Conservation (phyloP, 2,329 filamentous ascomycete species). For the Phoma sp. region DNA sequence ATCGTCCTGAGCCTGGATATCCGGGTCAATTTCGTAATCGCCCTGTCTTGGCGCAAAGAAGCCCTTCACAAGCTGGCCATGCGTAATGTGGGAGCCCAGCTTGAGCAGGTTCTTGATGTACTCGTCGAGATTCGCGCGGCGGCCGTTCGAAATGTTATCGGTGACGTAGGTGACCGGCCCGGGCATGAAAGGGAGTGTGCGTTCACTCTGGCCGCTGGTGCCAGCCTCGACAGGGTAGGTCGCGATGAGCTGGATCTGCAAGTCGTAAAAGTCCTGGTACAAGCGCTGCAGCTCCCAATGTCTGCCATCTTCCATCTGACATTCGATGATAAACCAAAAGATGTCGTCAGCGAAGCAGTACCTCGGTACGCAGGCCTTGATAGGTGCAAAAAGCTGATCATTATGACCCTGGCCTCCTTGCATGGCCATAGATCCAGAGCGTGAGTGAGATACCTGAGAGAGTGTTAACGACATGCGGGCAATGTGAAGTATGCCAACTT, state of each 20-base stretch:
- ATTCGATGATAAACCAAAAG: conserved; percentile 98
- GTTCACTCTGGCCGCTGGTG: conserved; percentile 75
- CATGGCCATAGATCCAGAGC: conserved; percentile 47
- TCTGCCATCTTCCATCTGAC: conserved; percentile 85
- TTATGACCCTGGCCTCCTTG: conserved; percentile 48
- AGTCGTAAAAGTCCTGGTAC: conserved; percentile 99
- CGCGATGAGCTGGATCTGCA: conserved; percentile 93
- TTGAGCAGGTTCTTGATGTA: conserved; percentile 92
- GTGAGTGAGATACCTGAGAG: conserved; percentile 40
- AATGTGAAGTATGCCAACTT: conserved; percentile 24
- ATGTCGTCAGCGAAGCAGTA: conserved; percentile 98
- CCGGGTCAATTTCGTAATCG: conserved; percentile 90
- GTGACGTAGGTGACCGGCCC: conserved; percentile 97
- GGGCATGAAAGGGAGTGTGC: conserved; percentile 95
- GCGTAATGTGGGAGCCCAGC: conserved; percentile 83
- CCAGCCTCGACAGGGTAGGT: conserved; percentile 93
- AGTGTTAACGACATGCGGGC: conserved; percentile 15
- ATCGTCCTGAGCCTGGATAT: conserved; percentile 67
- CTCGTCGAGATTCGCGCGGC: conserved; percentile 89
- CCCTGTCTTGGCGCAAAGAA: conserved; percentile 90
- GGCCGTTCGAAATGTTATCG: conserved; percentile 94
- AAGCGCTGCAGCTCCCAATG: conserved; percentile 94
- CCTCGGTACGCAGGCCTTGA: conserved; percentile 84
- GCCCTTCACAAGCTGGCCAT: conserved; percentile 82
- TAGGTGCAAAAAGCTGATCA: conserved; percentile 71